Base-by-base conservation (phyloP, 768 basidiomycete genomes). In the Suillus bovinus region DNA sequence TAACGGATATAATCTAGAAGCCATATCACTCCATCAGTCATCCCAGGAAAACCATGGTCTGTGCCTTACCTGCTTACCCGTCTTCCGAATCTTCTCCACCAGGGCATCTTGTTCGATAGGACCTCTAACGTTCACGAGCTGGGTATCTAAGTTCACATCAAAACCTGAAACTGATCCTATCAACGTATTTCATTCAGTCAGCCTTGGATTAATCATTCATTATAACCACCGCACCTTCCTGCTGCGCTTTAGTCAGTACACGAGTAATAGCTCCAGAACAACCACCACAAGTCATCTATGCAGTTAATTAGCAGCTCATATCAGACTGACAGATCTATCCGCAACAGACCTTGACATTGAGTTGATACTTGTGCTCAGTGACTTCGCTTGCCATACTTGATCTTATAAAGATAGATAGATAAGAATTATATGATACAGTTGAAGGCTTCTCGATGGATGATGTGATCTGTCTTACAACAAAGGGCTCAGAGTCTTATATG, bases 201-300 rank as follows among this genome's bases (percentile, higher is more conserved):
- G 61, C 29, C 34, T 49, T 27, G 41, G 24, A 24, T 6, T 38
- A 3, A 11, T 56, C 22, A 59, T 64, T 65, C 67, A 6, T 38
- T 5, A 39, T 13, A 24, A 52, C 60, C 34, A 44, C 17, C 63
- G 17, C 60, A 70, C 72, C 78, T 64, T 81, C 77, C 63, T 90
- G 82, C 5, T 56, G 36, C 38, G 86, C 82, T 76, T 88, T 94
- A 65, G 82, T 78, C 46, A 96, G 81, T 16, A 86, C 94, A 33
- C 91, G 86, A 31, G 77, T 81, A 59, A 96, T 82, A 14, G 94
- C 94, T 17, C 89, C 88, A 34, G 93, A 93, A 79, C 94, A 96
- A 31, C 94, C 94, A 33, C 74, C 71, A 79, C 94, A 96, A 42
- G 90, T 86, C 93, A 95, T 95, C 93, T 93, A 61, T 20, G 10